Base-by-base conservation (phyloP, 495 filamentous ascomycete species). In the Polyplosphaeria fusca region DNA sequence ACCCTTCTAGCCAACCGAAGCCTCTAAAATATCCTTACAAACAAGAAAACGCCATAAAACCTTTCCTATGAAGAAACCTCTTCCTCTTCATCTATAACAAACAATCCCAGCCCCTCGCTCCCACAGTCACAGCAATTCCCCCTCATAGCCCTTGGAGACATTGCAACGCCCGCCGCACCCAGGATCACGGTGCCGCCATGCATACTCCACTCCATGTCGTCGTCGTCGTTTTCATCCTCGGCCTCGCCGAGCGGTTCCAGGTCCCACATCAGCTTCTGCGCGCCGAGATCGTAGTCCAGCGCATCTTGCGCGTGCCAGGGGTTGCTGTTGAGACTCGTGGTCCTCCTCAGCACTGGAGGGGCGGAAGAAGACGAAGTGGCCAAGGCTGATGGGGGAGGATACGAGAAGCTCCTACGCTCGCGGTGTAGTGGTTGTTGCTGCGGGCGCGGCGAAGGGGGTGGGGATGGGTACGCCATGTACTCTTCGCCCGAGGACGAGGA, bases 81-180 rank as follows among this genome's bases (percentile, higher is more conserved):
- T 2, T 23, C 45, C 35, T 50, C 54, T 28, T 58, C 54, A 14
- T 58, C 54, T 35, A 58, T 58, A 44, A 58, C 45, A 58, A 49
- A 58, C 35, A 58, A 38, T 19, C 54, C 45, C 9, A 19, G 9
- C 9, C 20, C 9, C 19, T 42, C 11, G 18, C 5, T 5, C 20
- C 20, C 30, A 42, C 53, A 56, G 19, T 18, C 27, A 28, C 53
- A 23, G 24, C 53, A 56, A 27, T 32, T 24, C 22, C 47, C 32
- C 35, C 25, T 27, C 49, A 53, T 30, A 2, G 37, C 42, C 13
- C 50, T 19, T 22, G 50, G 49, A 46, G 46, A 45, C 11, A 54
- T 24, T 13, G 57, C 57, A 30, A 46, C 27, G 2, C 50, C 57
- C 27, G 49, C 57, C 2, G 49, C 57, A 2, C 49, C 57, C 54